phyloP scores from a whole-genome alignment of 192 early-diverging fungal genomes.

The Backusella macrospora region DNA sequence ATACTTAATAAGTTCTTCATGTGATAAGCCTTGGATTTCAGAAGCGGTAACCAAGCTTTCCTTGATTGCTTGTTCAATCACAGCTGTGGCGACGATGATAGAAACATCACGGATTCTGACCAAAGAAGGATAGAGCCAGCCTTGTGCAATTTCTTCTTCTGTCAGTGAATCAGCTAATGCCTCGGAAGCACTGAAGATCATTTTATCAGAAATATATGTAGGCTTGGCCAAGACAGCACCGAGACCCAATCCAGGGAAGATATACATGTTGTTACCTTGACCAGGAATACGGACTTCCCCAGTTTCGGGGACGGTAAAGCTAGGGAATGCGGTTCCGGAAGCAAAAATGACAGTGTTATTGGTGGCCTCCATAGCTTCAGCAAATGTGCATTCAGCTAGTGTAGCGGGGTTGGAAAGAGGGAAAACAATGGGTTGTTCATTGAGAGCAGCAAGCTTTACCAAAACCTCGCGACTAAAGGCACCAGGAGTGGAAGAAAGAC shows the following conservation, averaged over 20 bases:
- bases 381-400: constrained; percentile 96
- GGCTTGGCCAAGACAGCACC: constrained; percentile 82
- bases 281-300: constrained; percentile 67
- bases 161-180: constrained; percentile 80
- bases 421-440: constrained; percentile 88
- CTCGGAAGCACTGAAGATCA: constrained; percentile 83
- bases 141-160: constrained; percentile 65
- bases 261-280: constrained; percentile 97
- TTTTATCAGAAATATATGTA: constrained; percentile 70
- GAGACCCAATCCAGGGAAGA: constrained; percentile 94
- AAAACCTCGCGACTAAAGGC: constrained; percentile 79
- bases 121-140: constrained; percentile 85
- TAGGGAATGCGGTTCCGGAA: constrained; percentile 95
- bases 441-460: constrained; percentile 72
- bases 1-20: constrained; percentile 17
- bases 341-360: constrained; percentile 92
- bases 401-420: constrained; percentile 88
- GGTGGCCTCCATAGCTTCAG: constrained; percentile 86
- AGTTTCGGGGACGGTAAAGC: constrained; percentile 67
- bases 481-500: constrained; percentile 79
- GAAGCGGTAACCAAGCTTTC: constrained; percentile 23
- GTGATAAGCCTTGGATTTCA: neutral
- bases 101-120: constrained; percentile 87
- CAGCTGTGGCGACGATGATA: constrained; percentile 80
- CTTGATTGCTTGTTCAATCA: constrained; percentile 53